Base-by-base conservation (phyloP, 345 rosid genomes). In the Syzygium aromaticum region DNA sequence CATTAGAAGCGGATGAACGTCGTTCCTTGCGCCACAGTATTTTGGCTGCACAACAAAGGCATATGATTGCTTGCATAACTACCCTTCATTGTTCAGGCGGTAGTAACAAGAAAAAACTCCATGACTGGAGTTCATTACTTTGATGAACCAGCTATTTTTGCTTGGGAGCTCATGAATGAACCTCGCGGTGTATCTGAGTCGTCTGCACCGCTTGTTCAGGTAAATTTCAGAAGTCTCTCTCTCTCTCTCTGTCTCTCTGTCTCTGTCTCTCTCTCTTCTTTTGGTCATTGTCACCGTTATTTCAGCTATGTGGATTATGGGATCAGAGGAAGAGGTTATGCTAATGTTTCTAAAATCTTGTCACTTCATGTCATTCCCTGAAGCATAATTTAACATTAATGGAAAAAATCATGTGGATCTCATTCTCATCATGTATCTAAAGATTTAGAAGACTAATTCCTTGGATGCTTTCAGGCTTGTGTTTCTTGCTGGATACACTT, bases 111-210 rank as follows among this genome's bases (percentile, higher is more conserved):
- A 87, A 93, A 89, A 87, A 92, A 92, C 85, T 87, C 93, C 49
- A 38, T 92, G 51, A 92, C 91, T 87, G 91, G 93, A 73, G 88
- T 92, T 40, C 88, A 84, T 63, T 93, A 91, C 64, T 87, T 63
- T 56, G 91, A 91, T 8, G 94, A 93, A 85, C 93, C 95, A 2
- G 91, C 93, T 84, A 93, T 93, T 78, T 91, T 93, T 89, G 93
- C 94, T 12, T 93, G 94, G 93, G 94, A 93, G 87, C 93, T 93
- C 40, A 93, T 93, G 89, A 93, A 93, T 84, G 95, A 93, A 88
- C 93, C 93, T 43, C 91, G 93, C 7, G 91, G 95, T 87, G 87
- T 83, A 67, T 90, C 92, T 51, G 90, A 63, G 88, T 88, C 92
- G 10, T 93, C 91, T 49, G 90, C 93, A 15, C 85, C 88, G 80